phyloP scores from a whole-genome alignment of 164 flowering plant genomes.

The Piper betle region DNA sequence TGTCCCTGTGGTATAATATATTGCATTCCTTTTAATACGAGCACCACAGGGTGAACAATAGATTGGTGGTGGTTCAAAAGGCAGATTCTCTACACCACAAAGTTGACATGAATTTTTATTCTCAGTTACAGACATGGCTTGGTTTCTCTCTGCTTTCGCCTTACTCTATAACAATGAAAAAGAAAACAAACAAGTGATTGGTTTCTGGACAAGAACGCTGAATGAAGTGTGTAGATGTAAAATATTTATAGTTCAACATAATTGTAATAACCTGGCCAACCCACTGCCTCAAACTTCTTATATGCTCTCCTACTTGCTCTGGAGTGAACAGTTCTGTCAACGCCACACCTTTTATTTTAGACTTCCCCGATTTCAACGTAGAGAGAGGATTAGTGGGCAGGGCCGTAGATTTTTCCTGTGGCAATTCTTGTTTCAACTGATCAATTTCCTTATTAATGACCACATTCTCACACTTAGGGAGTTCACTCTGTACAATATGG shows the following conservation, averaged over 20 bases:
- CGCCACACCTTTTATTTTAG: constrained; percentile 9
- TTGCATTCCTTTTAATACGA: constrained; percentile 9
- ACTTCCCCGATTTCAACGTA: constrained; percentile 1
- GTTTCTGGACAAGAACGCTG: no score
- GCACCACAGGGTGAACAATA: constrained; percentile 10
- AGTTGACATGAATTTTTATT: constrained; percentile 11
- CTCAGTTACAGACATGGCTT: constrained; percentile 5
- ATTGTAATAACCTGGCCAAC: constrained; percentile 10
- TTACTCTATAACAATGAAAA: constrained; percentile 3
- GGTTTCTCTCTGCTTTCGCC: constrained; percentile 2
- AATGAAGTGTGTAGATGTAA: background rate
- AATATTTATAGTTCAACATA: no score
- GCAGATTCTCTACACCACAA: constrained; percentile 10
- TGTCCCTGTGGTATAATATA: constrained; percentile 3
- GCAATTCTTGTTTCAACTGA: background rate
- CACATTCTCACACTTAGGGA: constrained; percentile 27
- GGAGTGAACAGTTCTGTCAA: constrained; percentile 10
- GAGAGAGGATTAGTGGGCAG: background rate
- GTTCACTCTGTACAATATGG: constrained; percentile 16
- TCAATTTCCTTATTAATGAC: constrained; percentile 15
- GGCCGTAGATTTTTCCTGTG: background rate
- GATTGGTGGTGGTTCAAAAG: constrained; percentile 11
- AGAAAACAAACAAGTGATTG: background rate
- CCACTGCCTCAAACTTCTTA: constrained; percentile 8
- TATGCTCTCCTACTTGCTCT: constrained; percentile 14